These are phyloP conservation scores for Morella rubra DNA, from an alignment of 306 rosid genomes.

Conservation along the genomic window DNA sequence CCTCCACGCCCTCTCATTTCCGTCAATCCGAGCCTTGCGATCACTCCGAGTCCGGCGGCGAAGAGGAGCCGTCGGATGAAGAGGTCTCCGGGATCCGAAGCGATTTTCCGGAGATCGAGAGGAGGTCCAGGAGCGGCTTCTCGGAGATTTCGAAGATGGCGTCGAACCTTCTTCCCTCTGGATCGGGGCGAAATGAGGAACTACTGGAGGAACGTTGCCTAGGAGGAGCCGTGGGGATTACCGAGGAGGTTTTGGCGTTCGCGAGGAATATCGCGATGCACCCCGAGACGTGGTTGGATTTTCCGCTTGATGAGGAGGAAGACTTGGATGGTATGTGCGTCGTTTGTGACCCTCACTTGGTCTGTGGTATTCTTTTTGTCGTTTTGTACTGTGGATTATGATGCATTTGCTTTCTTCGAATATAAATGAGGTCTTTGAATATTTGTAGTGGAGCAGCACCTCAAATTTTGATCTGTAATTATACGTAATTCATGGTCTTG, in stretches of 20 bases:
- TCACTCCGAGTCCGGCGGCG: conserved; percentile 21
- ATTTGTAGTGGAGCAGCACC: background rate
- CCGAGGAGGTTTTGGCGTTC: conserved; percentile 82
- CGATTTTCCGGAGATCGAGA: background rate
- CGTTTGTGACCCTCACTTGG: background rate
- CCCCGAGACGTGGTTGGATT: conserved; percentile 99
- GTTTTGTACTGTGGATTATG: background rate
- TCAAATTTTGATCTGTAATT: background rate
- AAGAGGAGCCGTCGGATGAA: conserved; percentile 23
- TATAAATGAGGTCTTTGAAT: background rate
- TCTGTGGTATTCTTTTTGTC: background rate
- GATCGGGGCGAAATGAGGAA: conserved; percentile 25
- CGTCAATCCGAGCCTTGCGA: conserved; percentile 29
- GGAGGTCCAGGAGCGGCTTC: background rate
- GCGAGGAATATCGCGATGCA: conserved; percentile 92
- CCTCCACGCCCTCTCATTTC: conserved; percentile 23
- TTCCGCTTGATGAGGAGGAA: conserved; percentile 89
- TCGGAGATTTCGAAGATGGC: conserved; percentile 18
- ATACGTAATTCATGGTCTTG: background rate
- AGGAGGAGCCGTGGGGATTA: conserved; percentile 58
- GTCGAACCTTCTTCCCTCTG: background rate
- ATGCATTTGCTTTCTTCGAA: background rate
- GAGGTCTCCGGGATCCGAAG: conserved; percentile 1
- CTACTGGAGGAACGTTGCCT: conserved; percentile 28
- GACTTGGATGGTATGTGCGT: conserved; percentile 61